A percentile compares a stretch with the other conserved stretches of the same genome.
These are phyloP conservation scores for Selenicereus undatus DNA, from an alignment of 148 eudicot genomes.

Conservation along the genomic window DNA sequence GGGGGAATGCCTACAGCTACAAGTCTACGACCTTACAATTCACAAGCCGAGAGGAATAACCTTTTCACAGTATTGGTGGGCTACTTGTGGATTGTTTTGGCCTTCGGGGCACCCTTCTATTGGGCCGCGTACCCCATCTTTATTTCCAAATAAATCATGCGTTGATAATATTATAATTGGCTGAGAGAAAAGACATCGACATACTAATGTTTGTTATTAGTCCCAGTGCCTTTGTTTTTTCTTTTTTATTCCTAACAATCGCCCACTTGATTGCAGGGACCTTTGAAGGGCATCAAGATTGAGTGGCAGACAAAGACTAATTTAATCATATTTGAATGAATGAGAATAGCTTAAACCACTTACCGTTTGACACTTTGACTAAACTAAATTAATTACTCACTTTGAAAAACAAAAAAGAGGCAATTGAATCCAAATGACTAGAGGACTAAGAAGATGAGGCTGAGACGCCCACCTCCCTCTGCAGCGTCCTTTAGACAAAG, in stretches of 20 bases:
- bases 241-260: not conserved
- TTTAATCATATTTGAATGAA: not conserved
- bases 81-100: not conserved
- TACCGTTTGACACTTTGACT: not conserved
- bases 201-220: not conserved
- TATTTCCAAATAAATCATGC: not conserved
- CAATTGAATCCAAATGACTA: no score
- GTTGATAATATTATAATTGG: not conserved
- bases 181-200: not conserved
- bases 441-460: no score
- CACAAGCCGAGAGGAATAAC: slow-evolving; percentile 2
- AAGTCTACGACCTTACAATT: not conserved
- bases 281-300: slow-evolving; percentile 10
- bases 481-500: no score
- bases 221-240: no score
- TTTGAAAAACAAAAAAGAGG: no score
- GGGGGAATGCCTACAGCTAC: not conserved
- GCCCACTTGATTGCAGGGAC: slow-evolving; percentile 9
- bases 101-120: not conserved
- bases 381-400: not conserved
- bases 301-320: slow-evolving; percentile 20
- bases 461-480: no score
- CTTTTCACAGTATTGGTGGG: slow-evolving; percentile 18
- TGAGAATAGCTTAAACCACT: slow-evolving; percentile 5
- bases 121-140: not conserved